These are phyloP conservation scores for Kodamaea hsintzibuensis DNA, from an alignment of 805 yeast genomes.

Conservation along the genomic window DNA sequence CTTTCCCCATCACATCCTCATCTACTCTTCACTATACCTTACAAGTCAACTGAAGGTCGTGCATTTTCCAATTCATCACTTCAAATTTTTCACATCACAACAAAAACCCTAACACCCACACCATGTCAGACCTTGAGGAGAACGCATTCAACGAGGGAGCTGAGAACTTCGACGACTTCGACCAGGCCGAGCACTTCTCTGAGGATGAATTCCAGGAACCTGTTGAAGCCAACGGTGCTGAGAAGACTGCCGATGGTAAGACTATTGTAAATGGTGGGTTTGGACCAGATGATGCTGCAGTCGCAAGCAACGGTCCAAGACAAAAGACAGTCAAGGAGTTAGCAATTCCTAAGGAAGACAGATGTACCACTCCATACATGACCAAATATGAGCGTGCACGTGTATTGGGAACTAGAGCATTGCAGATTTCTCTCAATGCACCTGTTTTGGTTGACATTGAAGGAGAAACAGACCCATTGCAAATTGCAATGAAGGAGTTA, in stretches of 20 bases:
- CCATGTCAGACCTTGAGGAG: conserved; percentile 47
- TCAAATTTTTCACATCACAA: not conserved
- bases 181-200: conserved; percentile 75
- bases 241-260: conserved; percentile 66
- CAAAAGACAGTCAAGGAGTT: conserved; percentile 72
- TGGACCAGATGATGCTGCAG: conserved; percentile 53
- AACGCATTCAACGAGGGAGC: conserved; percentile 64
- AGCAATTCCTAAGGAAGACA: conserved; percentile 84
- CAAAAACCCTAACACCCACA: not conserved
- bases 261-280: conserved; percentile 70
- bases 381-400: conserved; percentile 98
- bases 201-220: conserved; percentile 60
- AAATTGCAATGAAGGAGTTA: conserved; percentile 95
- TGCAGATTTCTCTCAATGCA: conserved; percentile 97
- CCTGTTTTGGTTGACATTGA: conserved; percentile 97
- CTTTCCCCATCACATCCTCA: not conserved
- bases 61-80: not conserved
- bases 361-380: conserved; percentile 98
- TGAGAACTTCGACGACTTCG: conserved; percentile 77
- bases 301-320: conserved; percentile 26
- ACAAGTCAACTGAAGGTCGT: no score
- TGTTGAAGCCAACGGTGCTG: conserved; percentile 26
- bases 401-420: conserved; percentile 94
- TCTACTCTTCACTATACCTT: not conserved
- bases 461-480: conserved; percentile 98